phyloP scores from a whole-genome alignment of 768 basidiomycete species.

The Collybiopsis luxurians region DNA sequence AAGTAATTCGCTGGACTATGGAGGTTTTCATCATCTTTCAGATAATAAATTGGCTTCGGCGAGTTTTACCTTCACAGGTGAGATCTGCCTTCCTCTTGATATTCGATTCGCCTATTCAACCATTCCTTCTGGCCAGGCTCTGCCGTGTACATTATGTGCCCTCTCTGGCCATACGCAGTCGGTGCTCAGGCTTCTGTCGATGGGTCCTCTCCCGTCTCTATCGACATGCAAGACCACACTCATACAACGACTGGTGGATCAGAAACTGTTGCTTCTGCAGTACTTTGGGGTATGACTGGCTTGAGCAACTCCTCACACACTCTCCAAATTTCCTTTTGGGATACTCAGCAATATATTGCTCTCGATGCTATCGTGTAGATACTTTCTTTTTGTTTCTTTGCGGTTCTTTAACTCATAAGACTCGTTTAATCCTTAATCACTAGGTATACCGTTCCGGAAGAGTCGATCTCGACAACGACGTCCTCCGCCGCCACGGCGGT shows the following conservation, averaged over 20 bases:
- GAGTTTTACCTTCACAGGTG: conserved; percentile 41
- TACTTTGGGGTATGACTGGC: not conserved
- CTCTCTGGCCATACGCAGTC: conserved; percentile 45
- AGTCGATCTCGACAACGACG: no score
- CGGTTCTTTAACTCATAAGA: not conserved
- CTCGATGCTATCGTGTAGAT: conserved; percentile 6
- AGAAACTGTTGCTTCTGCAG: not conserved
- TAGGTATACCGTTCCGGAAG: no score
- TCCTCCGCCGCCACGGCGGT: no score
- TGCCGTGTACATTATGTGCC: conserved; percentile 41
- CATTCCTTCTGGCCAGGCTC: conserved; percentile 28
- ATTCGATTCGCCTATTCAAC: not conserved
- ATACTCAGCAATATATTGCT: not conserved
- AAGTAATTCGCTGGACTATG: conserved; percentile 28
- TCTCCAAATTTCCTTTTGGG: not conserved
- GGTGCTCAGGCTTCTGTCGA: conserved; percentile 1
- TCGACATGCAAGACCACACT: conserved; percentile 3
- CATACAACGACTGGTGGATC: not conserved
- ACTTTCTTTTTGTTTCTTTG: not conserved
- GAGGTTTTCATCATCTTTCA: conserved; percentile 25
- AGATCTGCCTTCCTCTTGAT: no score
- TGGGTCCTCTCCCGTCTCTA: not conserved
- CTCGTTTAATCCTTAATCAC: no score
- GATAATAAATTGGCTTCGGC: conserved; percentile 29
- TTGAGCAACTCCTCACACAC: conserved; percentile 3